Conservation (phyloP, 176 grass and related monocot genomes). For the Carex scoparia region DNA sequence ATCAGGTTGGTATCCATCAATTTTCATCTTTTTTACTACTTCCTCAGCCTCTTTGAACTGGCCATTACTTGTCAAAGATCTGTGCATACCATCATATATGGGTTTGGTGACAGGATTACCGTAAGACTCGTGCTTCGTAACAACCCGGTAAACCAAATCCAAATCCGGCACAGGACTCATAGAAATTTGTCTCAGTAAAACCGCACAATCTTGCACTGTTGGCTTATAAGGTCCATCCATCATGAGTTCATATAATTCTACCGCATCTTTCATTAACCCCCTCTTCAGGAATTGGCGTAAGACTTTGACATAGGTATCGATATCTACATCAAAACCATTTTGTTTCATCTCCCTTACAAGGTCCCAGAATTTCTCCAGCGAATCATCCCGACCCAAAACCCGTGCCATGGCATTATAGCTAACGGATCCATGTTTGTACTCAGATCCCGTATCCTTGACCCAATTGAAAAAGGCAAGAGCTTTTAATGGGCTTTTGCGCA, state of each 20-base stretch:
- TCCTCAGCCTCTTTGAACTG: slow-evolving; percentile 60
- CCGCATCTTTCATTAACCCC: slow-evolving; percentile 54
- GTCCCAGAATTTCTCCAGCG: slow-evolving; percentile 51
- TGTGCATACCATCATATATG: slow-evolving; percentile 70
- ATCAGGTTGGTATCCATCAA: slow-evolving; percentile 56
- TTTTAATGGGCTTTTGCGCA: slow-evolving; percentile 41
- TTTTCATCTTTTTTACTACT: slow-evolving; percentile 51
- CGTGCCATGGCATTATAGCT: slow-evolving; percentile 71
- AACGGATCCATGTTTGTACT: slow-evolving; percentile 41
- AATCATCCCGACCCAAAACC: slow-evolving; percentile 56
- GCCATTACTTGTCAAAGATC: slow-evolving; percentile 58
- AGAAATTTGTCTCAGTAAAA: slow-evolving; percentile 66
- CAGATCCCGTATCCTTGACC: slow-evolving; percentile 21
- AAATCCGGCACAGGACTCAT: slow-evolving; percentile 39
- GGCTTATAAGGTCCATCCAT: slow-evolving; percentile 93
- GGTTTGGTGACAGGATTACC: slow-evolving; percentile 54
- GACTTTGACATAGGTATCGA: slow-evolving; percentile 85
- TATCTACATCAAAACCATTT: slow-evolving; percentile 49
- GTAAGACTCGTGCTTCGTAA: slow-evolving; percentile 48
- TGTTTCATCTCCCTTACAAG: slow-evolving; percentile 58
- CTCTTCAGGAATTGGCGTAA: slow-evolving; percentile 60
- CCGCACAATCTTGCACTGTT: slow-evolving; percentile 40
- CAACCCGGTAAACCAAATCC: slow-evolving; percentile 64
- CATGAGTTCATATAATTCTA: slow-evolving; percentile 82
- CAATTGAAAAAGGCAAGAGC: slow-evolving; percentile 76